Percentiles rank a stretch among this genome's conserved stretches.
Conservation (phyloP, 176 grass and related monocot species). For the Alloteropsis semialata region DNA sequence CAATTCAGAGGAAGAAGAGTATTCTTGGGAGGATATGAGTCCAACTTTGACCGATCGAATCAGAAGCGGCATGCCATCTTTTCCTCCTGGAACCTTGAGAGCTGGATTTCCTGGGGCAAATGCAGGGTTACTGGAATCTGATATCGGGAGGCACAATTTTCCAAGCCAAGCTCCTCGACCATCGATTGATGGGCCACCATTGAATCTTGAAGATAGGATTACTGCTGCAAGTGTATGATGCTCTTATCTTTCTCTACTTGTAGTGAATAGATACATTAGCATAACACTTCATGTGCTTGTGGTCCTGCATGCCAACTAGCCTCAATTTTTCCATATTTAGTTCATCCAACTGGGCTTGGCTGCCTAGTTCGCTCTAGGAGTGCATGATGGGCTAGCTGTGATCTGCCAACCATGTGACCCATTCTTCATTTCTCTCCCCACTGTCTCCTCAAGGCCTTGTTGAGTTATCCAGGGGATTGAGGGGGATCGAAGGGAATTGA, state of each 20-base stretch:
- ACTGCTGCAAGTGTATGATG: conserved; percentile 47
- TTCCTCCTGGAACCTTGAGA: conserved; percentile 34
- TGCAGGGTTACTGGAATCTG: conserved; percentile 46
- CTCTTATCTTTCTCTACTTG: conserved; percentile 39
- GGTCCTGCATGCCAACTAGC: neutral
- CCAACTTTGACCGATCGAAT: conserved; percentile 72
- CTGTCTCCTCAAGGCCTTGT: too few species aligned
- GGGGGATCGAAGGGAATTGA: too few species aligned
- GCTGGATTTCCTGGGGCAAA: conserved; percentile 54
- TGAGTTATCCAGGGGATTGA: too few species aligned
- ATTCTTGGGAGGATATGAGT: conserved; percentile 97
- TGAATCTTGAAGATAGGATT: conserved; percentile 60
- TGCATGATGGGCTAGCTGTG: neutral
- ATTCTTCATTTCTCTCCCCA: too few species aligned
- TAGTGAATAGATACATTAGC: conserved; percentile 4
- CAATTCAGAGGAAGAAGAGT: conserved; percentile 87
- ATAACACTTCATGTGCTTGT: neutral
- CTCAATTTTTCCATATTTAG: neutral
- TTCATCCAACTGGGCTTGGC: neutral
- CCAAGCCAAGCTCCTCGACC: conserved; percentile 42
- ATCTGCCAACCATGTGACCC: neutral
- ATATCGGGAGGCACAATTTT: conserved; percentile 57
- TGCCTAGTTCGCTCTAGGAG: neutral
- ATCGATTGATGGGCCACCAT: conserved; percentile 44
- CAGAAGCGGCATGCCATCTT: conserved; percentile 52